Conservation (phyloP, 1,139 yeast species). For the Taiozyma sp. region DNA sequence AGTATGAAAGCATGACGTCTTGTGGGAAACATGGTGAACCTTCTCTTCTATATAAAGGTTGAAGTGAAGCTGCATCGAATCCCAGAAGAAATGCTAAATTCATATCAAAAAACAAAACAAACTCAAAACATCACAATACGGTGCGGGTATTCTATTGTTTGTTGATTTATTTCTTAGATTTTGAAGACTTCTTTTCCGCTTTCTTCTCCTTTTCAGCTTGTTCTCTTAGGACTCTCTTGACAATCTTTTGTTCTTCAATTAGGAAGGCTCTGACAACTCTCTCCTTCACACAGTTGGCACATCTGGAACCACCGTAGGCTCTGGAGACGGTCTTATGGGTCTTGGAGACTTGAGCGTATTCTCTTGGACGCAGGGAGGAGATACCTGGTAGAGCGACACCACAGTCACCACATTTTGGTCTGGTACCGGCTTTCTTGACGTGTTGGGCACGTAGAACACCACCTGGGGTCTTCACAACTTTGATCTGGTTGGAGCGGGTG, state of each 20-base stretch:
- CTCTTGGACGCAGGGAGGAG: constrained; percentile 95
- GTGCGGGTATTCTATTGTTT: background rate
- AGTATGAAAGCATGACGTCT: background rate
- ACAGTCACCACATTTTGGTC: constrained; percentile 99
- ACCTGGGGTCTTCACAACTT: constrained; percentile 99
- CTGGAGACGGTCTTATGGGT: constrained; percentile 98
- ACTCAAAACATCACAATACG: background rate
- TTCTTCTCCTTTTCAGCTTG: constrained; percentile 78
- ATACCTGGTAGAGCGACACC: constrained; percentile 89
- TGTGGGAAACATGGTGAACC: background rate
- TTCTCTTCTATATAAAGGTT: background rate
- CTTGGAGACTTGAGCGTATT: constrained; percentile 91
- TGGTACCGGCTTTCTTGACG: constrained; percentile 89
- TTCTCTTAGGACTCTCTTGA: constrained; percentile 97
- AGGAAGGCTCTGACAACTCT: constrained; percentile 99
- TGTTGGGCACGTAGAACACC: constrained; percentile 97
- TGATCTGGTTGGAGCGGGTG: constrained; percentile 98
- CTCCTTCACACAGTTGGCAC: constrained; percentile 98
- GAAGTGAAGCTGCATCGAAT: background rate
- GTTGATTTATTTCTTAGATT: constrained; percentile 3
- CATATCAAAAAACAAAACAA: background rate
- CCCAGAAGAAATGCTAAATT: background rate
- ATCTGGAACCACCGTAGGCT: constrained; percentile 99
- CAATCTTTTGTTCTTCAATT: constrained; percentile 99
- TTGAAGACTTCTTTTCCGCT: constrained; percentile 23